Conservation (phyloP, 148 eudicot genomes). For the Dysphania ambrosioides region DNA sequence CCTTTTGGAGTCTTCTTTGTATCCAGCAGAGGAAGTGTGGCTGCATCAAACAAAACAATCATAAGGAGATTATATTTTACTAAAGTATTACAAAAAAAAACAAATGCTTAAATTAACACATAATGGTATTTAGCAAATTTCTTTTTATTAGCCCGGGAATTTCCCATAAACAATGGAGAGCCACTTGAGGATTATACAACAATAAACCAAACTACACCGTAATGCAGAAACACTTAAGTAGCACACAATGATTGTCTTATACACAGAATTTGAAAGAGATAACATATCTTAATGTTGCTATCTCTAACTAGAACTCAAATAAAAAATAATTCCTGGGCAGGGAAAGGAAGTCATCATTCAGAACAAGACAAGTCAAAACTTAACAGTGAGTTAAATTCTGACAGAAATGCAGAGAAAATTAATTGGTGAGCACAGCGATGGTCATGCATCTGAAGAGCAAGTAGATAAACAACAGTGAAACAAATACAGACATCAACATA, state of each 20-base stretch:
- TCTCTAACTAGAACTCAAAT: background rate
- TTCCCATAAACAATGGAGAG: background rate
- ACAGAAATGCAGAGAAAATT: background rate
- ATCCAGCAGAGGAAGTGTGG: slow-evolving; percentile 31
- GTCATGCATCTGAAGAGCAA: background rate
- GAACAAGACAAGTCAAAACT: background rate
- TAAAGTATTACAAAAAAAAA: too few relatives aligned
- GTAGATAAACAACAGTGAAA: background rate
- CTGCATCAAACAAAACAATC: slow-evolving; percentile 38
- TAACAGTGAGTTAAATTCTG: background rate
- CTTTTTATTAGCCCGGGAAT: background rate
- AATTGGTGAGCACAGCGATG: background rate
- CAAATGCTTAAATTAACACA: background rate
- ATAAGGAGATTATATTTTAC: background rate
- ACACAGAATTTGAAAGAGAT: background rate
- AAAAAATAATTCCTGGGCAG: too few relatives aligned
- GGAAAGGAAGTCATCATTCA: background rate
- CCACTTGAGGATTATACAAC: background rate
- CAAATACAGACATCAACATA: background rate
- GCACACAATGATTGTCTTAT: too few relatives aligned
- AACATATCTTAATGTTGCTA: background rate
- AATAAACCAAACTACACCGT: too few relatives aligned
- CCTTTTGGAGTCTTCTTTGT: slow-evolving; percentile 48
- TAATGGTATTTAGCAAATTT: background rate
- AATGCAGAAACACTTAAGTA: too few relatives aligned